Evolutionary conservation across 352 stramenopile genomes (phyloP).

Genomic region (Phytophthora melonis): DNA sequence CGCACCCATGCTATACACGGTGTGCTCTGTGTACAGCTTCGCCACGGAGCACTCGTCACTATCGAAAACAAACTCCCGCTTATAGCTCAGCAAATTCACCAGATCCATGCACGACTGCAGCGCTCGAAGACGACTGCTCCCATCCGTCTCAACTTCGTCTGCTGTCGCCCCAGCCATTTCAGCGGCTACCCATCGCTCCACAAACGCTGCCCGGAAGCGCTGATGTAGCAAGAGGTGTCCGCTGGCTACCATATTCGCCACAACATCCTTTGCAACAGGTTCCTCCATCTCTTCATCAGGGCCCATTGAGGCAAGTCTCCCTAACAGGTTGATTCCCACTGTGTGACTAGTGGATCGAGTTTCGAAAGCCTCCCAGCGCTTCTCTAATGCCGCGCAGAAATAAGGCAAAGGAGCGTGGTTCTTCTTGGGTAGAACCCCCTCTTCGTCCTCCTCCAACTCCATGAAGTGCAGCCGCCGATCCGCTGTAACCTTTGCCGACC

Average conservation of each 20-base stretch:
- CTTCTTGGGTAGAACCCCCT: slow-evolving; percentile 31
- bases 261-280: slow-evolving; percentile 56
- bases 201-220: slow-evolving; percentile 81
- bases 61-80: slow-evolving; percentile 86
- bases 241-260: slow-evolving; percentile 61
- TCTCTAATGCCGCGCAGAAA: slow-evolving; percentile 60
- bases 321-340: slow-evolving; percentile 57
- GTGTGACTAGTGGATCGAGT: slow-evolving; percentile 64
- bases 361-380: slow-evolving; percentile 61
- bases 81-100: slow-evolving; percentile 87
- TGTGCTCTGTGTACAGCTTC: slow-evolving; percentile 83
- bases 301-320: slow-evolving; percentile 52
- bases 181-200: slow-evolving; percentile 65
- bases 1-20: slow-evolving; percentile 73
- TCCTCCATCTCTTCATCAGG: slow-evolving; percentile 62
- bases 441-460: slow-evolving; percentile 37
- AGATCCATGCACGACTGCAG: slow-evolving; percentile 86
- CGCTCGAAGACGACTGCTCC: slow-evolving; percentile 56
- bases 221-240: slow-evolving; percentile 74
- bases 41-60: slow-evolving; percentile 74
- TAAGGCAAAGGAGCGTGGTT: slow-evolving; percentile 45
- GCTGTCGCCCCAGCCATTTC: slow-evolving; percentile 63
- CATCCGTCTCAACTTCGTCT: slow-evolving; percentile 51
- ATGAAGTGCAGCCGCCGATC: slow-evolving; percentile 29
- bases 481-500: slow-evolving; percentile 21